Percentiles rank a stretch among this genome's conserved stretches.
phyloP scores from a whole-genome alignment of 768 basidiomycete genomes.

The Serendipita sp. region DNA sequence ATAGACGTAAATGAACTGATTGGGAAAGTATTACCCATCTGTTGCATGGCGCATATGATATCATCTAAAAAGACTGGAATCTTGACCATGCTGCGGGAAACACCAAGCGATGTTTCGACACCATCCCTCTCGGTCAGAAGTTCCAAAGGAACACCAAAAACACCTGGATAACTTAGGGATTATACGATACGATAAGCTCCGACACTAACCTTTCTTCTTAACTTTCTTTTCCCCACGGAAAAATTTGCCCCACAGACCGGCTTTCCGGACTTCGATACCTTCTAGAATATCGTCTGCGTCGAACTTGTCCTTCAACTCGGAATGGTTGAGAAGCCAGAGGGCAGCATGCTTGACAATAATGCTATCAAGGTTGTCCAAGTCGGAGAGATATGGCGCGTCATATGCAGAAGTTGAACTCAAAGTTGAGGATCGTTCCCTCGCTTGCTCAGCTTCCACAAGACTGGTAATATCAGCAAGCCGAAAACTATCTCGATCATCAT shows the following conservation, averaged over 20 bases:
- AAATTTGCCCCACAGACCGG: slow-evolving; percentile 89
- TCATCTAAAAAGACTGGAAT: slow-evolving; percentile 98
- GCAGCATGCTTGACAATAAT: slow-evolving; percentile 88
- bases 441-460: slow-evolving; percentile 64
- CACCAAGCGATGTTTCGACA: slow-evolving; percentile 81
- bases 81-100: slow-evolving; percentile 63
- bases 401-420: slow-evolving; percentile 2
- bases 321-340: slow-evolving; percentile 60
- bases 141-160: slow-evolving; percentile 87
- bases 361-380: slow-evolving; percentile 67
- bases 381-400: slow-evolving; percentile 61
- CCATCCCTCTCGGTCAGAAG: slow-evolving; percentile 86
- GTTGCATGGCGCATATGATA: slow-evolving; percentile 92
- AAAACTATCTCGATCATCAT: slow-evolving; percentile 51
- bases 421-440: slow-evolving; percentile 30
- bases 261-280: slow-evolving; percentile 81
- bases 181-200: background rate
- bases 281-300: slow-evolving; percentile 90
- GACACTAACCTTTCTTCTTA: slow-evolving; percentile 44
- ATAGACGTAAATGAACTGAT: background rate
- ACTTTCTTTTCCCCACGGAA: slow-evolving; percentile 79
- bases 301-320: slow-evolving; percentile 62
- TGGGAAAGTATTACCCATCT: slow-evolving; percentile 70
- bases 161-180: slow-evolving; percentile 35
- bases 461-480: slow-evolving; percentile 90